Conservation (phyloP, 2,329 filamentous ascomycete species). For the Verticillium albo-atrum region DNA sequence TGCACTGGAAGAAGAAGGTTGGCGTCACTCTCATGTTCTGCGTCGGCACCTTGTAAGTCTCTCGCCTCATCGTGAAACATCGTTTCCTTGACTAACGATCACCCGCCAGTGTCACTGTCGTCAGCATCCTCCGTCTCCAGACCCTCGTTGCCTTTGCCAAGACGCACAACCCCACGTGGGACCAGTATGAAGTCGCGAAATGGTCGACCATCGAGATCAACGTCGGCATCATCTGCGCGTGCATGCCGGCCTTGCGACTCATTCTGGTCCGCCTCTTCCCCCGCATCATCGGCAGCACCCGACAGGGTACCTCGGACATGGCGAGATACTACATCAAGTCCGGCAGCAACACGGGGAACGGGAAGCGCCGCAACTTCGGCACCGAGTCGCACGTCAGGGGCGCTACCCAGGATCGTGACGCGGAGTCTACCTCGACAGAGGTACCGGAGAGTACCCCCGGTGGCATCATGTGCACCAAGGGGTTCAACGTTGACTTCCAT, state of each 20-base stretch:
- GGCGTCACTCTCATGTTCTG: slow-evolving; percentile 47
- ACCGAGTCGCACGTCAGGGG: slow-evolving; percentile 3
- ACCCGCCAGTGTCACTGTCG: slow-evolving; percentile 26
- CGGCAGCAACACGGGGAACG: slow-evolving; percentile 9
- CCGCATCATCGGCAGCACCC: slow-evolving; percentile 19
- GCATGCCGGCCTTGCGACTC: slow-evolving; percentile 29
- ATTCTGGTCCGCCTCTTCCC: slow-evolving; percentile 34
- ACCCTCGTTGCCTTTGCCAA: slow-evolving; percentile 25
- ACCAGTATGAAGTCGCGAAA: slow-evolving; percentile 22
- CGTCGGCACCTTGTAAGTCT: slow-evolving; percentile 40
- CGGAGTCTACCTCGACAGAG: slow-evolving; percentile 24
- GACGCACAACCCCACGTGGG: slow-evolving; percentile 28
- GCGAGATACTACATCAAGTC: neutral
- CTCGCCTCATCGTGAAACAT: too few species aligned
- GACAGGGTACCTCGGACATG: slow-evolving; percentile 7
- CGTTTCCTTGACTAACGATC: slow-evolving; percentile 1
- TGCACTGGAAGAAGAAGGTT: slow-evolving; percentile 44
- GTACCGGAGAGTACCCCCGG: slow-evolving; percentile 35
- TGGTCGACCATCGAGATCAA: slow-evolving; percentile 35
- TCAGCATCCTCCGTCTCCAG: slow-evolving; percentile 31
- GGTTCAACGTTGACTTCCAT: slow-evolving; percentile 19
- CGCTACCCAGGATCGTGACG: slow-evolving; percentile 7
- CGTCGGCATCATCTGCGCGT: slow-evolving; percentile 33
- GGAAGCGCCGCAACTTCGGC: neutral
- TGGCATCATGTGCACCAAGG: slow-evolving; percentile 30